Conservation (phyloP, 2,329 filamentous ascomycete genomes). For the Fusarium protoensiforme region DNA sequence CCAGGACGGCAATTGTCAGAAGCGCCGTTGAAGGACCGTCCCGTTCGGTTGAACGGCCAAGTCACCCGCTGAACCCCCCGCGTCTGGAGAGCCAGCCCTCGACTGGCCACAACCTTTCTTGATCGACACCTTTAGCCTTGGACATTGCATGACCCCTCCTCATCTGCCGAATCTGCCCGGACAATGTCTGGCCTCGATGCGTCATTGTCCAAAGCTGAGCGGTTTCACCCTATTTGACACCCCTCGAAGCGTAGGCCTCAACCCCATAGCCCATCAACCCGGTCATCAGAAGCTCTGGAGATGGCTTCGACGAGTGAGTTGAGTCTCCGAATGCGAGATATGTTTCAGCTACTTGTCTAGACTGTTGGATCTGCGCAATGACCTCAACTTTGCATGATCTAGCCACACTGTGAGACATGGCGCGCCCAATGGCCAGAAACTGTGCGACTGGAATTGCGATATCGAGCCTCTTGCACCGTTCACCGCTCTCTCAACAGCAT, state of each 20-base stretch:
- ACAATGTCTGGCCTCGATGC: background rate
- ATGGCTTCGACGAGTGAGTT: background rate
- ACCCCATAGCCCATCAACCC: background rate
- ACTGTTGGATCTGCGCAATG: background rate
- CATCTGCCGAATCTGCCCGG: slow-evolving; percentile 8
- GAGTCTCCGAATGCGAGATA: background rate
- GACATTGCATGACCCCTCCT: slow-evolving; percentile 22
- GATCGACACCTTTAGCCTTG: slow-evolving; percentile 31
- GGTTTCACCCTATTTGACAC: background rate
- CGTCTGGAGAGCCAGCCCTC: background rate
- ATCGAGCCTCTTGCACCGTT: slow-evolving; percentile 4
- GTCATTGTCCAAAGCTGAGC: background rate
- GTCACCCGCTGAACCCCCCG: background rate
- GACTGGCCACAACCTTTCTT: slow-evolving; percentile 14
- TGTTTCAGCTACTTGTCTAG: slow-evolving; percentile 3
- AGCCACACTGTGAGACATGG: slow-evolving; percentile 25
- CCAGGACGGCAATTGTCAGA: background rate
- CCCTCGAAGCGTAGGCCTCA: background rate
- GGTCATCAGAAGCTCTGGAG: background rate
- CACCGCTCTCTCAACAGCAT: slow-evolving; percentile 32
- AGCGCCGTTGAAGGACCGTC: slow-evolving; percentile 11
- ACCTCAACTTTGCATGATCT: background rate
- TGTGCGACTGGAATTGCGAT: slow-evolving; percentile 11
- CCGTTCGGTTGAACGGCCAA: slow-evolving; percentile 4
- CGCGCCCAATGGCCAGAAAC: slow-evolving; percentile 2